These are phyloP conservation scores for Aspergillus persii DNA, from an alignment of 2,329 filamentous ascomycete genomes.

Conservation along the genomic window DNA sequence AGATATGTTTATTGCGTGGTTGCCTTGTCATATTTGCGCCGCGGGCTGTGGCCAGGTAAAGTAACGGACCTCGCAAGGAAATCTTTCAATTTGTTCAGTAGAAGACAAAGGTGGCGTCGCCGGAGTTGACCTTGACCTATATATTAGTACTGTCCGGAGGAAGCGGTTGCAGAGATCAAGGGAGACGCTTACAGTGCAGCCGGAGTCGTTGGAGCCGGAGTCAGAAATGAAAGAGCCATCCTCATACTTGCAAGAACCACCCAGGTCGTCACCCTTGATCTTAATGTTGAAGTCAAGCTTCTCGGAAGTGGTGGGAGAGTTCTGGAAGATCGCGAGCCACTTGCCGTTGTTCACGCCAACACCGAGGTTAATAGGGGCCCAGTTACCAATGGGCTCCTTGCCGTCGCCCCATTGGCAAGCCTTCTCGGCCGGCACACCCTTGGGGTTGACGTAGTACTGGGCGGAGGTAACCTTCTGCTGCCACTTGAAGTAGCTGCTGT, in stretches of 20 bases:
- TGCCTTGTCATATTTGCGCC: constrained; percentile 5
- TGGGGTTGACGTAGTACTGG: constrained; percentile 95
- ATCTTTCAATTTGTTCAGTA: constrained; percentile 23
- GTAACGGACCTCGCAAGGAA: constrained; percentile 1
- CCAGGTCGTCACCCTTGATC: constrained; percentile 64
- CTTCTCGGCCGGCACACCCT: constrained; percentile 62
- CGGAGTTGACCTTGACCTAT: constrained; percentile 50
- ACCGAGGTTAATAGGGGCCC: constrained; percentile 81
- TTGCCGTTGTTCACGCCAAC: constrained; percentile 71
- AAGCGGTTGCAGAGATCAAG: neutral
- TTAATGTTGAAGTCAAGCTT: constrained; percentile 75
- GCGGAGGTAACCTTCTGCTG: constrained; percentile 72
- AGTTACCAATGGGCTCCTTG: constrained; percentile 68
- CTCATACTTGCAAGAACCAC: constrained; percentile 63
- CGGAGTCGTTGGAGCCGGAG: constrained; percentile 51
- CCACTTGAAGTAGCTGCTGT: constrained; percentile 77
- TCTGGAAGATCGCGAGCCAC: constrained; percentile 82
- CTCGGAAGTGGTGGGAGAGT: constrained; percentile 69
- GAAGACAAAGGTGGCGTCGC: constrained; percentile 51
- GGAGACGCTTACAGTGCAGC: constrained; percentile 72
- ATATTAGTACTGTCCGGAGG: neutral
- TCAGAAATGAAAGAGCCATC: constrained; percentile 61
- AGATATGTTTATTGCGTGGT: constrained; percentile 14
- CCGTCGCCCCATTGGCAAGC: constrained; percentile 75
- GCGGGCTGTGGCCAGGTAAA: neutral